A percentile compares a stretch with the other conserved stretches of the same genome.
Evolutionary conservation across 139 green algal genomes (phyloP).

Genomic region (Micromonas pusilla): DNA sequence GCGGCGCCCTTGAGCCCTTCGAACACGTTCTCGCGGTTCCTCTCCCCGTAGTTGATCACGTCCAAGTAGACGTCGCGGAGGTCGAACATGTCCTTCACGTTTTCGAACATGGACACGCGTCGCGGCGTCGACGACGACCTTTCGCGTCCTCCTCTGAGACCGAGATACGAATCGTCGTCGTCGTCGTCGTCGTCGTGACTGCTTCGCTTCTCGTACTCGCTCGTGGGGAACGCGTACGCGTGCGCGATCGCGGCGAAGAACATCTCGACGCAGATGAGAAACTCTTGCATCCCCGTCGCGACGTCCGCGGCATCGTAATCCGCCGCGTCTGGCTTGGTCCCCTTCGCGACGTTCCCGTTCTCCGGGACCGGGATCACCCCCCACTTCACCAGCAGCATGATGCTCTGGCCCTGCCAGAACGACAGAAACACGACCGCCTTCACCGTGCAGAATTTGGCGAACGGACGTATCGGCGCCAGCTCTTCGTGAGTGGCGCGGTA

Average conservation of each 20-base stretch:
- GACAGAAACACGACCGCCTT: conserved; percentile 93
- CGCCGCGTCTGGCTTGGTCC: conserved; percentile 7
- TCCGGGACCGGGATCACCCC: not conserved
- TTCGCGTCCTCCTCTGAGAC: conserved; percentile 38
- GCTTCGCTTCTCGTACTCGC: conserved; percentile 60
- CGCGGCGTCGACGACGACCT: conserved; percentile 57
- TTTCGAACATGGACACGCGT: conserved; percentile 58
- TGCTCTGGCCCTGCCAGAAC: conserved; percentile 78
- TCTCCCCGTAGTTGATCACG: conserved; percentile 48
- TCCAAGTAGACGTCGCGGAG: conserved; percentile 58
- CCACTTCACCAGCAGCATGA: conserved; percentile 45
- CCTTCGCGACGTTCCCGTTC: not conserved
- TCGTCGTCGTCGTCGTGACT: no score
- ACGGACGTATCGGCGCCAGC: conserved; percentile 78
- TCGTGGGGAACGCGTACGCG: conserved; percentile 81
- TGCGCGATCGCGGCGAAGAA: conserved; percentile 83
- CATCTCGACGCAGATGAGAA: conserved; percentile 97
- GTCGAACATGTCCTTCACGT: conserved; percentile 78
- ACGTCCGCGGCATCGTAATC: conserved; percentile 56
- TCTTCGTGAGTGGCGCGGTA: conserved; percentile 75
- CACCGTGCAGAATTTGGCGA: conserved; percentile 90
- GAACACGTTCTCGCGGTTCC: not conserved
- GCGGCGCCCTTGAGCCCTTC: not conserved
- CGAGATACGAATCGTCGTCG: conserved; percentile 13
- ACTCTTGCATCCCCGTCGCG: conserved; percentile 68